Evolutionary conservation across 2,329 filamentous ascomycete species (phyloP), one percentile per base, ranked within the genome.

Genomic region (Epichloe sp.): DNA sequence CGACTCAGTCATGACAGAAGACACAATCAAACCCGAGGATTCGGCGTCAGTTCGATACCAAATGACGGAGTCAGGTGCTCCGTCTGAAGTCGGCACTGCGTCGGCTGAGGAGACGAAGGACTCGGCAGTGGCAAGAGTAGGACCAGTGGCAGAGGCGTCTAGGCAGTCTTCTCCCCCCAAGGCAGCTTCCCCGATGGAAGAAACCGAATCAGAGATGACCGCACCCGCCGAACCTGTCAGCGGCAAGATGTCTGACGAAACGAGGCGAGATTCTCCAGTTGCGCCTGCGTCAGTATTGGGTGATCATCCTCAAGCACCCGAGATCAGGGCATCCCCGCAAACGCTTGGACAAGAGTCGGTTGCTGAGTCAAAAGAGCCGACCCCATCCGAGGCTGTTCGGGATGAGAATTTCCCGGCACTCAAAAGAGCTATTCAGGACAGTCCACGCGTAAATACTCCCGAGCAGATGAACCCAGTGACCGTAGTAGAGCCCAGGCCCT

Each of bases 1-100:
- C 0, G 62, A 68, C 40, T 68, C 66, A 17, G 57, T 60, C 12
- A 60, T 68, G 59, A 68, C 65, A 1, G 67, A 68, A 23, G 67
- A 70, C 46, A 63, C 58, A 4, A 64, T 69, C 47, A 67, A 63
- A 46, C 67, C 66, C 0, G 67, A 70, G 36, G 66, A 69, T 41
- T 69, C 67, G 4, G 67, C 66, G 3, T 69, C 67, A 1, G 57
- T 61, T 11, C 54, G 55, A 41, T 59, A 62, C 36, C 60, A 63
- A 10, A 26, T 58, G 5, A 60, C 63, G 12, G 65, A 62, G n/a
- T 60, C 61, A 6, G 56, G 58, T 15, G 62, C 65, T 14, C 52
- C 60, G 3, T 63, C 62, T 3, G 60, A 63, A 41, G 54, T 53
- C 7, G 61, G 60, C 23, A 58, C 60, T 2, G 54, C 50, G 19